phyloP scores from a whole-genome alignment of 352 stramenopile genomes.

The Phytophthora ramorum region DNA sequence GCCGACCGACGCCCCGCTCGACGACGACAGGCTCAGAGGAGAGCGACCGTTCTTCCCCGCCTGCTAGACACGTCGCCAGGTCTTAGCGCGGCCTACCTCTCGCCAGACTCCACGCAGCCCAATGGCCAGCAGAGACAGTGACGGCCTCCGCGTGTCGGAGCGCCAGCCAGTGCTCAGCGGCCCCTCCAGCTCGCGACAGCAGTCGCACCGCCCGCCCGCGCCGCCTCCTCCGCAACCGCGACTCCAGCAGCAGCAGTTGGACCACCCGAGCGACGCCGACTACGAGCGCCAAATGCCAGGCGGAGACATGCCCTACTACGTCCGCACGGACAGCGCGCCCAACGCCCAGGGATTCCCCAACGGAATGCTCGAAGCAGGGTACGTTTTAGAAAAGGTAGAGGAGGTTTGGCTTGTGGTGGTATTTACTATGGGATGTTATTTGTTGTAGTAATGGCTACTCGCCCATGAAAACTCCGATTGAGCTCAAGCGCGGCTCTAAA shows the following conservation, averaged over 20 bases:
- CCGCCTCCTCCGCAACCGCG: slow-evolving; percentile 33
- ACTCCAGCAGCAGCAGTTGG: slow-evolving; percentile 6
- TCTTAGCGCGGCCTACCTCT: neutral
- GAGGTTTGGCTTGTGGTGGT: neutral
- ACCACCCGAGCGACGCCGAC: slow-evolving; percentile 26
- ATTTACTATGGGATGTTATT: neutral
- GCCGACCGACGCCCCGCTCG: slow-evolving; percentile 8
- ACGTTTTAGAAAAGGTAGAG: slow-evolving; percentile 9
- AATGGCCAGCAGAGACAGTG: slow-evolving; percentile 36
- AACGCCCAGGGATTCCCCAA: slow-evolving; percentile 30
- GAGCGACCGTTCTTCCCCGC: slow-evolving; percentile 3
- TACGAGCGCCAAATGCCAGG: slow-evolving; percentile 23
- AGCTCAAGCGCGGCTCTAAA: slow-evolving; percentile 43
- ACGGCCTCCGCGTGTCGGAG: slow-evolving; percentile 35
- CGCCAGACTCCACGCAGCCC: neutral
- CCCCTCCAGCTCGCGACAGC: slow-evolving; percentile 12
- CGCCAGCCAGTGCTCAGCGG: slow-evolving; percentile 36
- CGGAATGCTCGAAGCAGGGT: slow-evolving; percentile 42
- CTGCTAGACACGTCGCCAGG: slow-evolving; percentile 15
- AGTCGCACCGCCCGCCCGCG: slow-evolving; percentile 24
- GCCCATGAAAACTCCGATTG: slow-evolving; percentile 61
- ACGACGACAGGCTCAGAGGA: slow-evolving; percentile 3
- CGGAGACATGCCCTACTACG: slow-evolving; percentile 28
- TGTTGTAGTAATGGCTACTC: slow-evolving; percentile 52
- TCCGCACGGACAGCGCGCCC: slow-evolving; percentile 35